A percentile compares a stretch with the other conserved stretches of the same genome.
Conservation (phyloP, 2,329 filamentous ascomycete species). For the Exophiala bonariae region DNA sequence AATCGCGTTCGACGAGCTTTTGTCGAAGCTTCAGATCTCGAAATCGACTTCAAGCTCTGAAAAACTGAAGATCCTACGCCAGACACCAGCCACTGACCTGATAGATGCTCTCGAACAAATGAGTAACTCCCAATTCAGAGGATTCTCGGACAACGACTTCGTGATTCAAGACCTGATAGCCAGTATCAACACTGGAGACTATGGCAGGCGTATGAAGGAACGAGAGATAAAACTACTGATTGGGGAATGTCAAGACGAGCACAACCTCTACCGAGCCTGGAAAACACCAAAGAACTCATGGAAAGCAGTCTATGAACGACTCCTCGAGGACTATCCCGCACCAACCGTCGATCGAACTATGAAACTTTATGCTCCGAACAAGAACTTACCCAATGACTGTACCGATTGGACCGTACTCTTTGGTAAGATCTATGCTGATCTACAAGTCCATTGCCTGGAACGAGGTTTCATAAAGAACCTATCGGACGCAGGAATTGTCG, state of each 20-base stretch:
- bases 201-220: conserved; percentile 45
- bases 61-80: background rate
- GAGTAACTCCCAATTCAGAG: conserved; percentile 55
- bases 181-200: conserved; percentile 50
- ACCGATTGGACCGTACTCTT: background rate
- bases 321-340: conserved; percentile 55
- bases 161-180: conserved; percentile 44
- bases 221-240: conserved; percentile 52
- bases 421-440: conserved; percentile 1
- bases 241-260: conserved; percentile 57
- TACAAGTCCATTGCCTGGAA: conserved; percentile 2
- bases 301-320: conserved; percentile 43
- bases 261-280: conserved; percentile 53
- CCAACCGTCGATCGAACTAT: conserved; percentile 45
- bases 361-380: conserved; percentile 22
- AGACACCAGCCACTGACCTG: background rate
- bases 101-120: conserved; percentile 32
- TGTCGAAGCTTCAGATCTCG: background rate
- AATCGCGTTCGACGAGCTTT: background rate
- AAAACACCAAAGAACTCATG: conserved; percentile 47
- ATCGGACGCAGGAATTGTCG: conserved; percentile 28
- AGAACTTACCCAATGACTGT: background rate
- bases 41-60: background rate
- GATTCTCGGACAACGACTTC: conserved; percentile 52
- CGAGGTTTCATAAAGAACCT: background rate